Base-by-base conservation (phyloP, 768 basidiomycete species). In the Sporobolomyces pararoseus region DNA sequence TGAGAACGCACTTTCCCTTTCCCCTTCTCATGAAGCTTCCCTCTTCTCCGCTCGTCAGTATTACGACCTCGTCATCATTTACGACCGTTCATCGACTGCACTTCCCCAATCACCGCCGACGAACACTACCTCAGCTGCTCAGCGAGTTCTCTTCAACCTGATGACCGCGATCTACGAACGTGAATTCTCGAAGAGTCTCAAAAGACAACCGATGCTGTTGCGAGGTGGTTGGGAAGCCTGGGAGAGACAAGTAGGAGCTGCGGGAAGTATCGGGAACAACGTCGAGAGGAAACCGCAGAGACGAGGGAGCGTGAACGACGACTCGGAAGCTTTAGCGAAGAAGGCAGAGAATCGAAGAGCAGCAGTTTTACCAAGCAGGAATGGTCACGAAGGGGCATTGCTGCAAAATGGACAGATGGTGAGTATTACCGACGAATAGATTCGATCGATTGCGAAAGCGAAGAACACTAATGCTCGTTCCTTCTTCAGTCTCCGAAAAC, bases 21-120 rank as follows among this genome's bases (percentile, higher is more conserved):
- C 85, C 0, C 90, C 94, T 2, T 82, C 83, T 44, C 78, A 83
- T 46, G 94, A 97, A 79, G 82, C 82, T 52, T 82, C 83, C 3
- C 82, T 89, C n/a, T 98, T 98, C 78, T 78, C 81, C 49, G 89
- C 91, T 69, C 89, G 95, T 47, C 86, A 92, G 76, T 88, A 89
- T 75, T 95, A 90, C 78, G 93, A 96, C 74, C 79, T 94, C 27
- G 86, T 99, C 31, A 89, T 88, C 21, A 81, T 97, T 5, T 93
- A 93, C 78, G 94, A 98, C 78, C 67, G 76, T 4, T 58, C 77
- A 17, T 79, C 80, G 76, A 84, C 58, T 78, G 82, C 35, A 86
- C 89, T 53, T 82, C 84, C 63, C 79, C 81, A 23, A 83, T 86
- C 46, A 60, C 84, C 83, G 3, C 78, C 79, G 4, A 78, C 81